phyloP scores from a whole-genome alignment of 2,329 filamentous ascomycete species.

The Aureobasidium leucospermi region DNA sequence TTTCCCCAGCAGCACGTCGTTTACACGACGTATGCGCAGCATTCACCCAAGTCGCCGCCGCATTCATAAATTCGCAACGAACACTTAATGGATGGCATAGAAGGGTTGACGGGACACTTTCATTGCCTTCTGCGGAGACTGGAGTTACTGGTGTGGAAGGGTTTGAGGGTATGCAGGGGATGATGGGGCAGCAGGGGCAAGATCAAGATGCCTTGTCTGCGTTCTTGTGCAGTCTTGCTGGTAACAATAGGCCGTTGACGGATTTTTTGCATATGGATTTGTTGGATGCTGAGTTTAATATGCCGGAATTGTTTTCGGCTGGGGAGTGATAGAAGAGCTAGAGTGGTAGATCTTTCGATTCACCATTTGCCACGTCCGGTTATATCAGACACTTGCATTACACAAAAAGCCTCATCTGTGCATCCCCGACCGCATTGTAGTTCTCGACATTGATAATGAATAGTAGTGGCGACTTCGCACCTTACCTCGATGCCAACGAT shows the following conservation, averaged over 20 bases:
- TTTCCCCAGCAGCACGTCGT: slow-evolving; percentile 14
- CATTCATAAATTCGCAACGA: slow-evolving; percentile 15
- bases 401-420: too few relatives aligned
- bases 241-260: background rate
- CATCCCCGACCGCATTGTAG: too few relatives aligned
- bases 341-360: too few relatives aligned
- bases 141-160: too few relatives aligned
- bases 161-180: too few relatives aligned
- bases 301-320: background rate
- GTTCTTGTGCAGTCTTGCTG: background rate
- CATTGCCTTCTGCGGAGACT: background rate
- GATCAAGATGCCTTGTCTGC: background rate
- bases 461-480: too few relatives aligned
- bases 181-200: background rate
- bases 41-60: slow-evolving; percentile 14
- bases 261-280: slow-evolving; percentile 8
- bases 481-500: too few relatives aligned
- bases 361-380: too few relatives aligned
- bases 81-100: slow-evolving; percentile 15
- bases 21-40: slow-evolving; percentile 17
- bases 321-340: background rate
- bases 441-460: too few relatives aligned
- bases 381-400: too few relatives aligned
- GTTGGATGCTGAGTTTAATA: background rate
- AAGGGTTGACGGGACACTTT: slow-evolving; percentile 15